phyloP scores from a whole-genome alignment of 2,329 filamentous ascomycete species.

The Pezicula rhizophila region DNA sequence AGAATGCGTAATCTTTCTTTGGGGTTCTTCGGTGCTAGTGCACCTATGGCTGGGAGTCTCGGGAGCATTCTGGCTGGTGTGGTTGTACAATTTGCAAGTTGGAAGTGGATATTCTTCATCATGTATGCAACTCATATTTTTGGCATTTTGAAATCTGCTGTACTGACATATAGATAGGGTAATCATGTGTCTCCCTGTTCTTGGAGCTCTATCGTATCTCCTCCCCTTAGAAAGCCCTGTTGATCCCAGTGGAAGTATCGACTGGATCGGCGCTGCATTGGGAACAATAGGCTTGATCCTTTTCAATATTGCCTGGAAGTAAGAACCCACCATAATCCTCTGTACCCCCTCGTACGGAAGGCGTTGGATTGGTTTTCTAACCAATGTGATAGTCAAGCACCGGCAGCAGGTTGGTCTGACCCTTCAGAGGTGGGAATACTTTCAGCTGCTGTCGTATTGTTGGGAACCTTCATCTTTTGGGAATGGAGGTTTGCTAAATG shows the following conservation, averaged over 20 bases:
- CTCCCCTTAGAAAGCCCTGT: slow-evolving; percentile 5
- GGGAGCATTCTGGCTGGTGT: slow-evolving; percentile 33
- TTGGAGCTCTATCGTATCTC: background rate
- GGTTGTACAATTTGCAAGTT: slow-evolving; percentile 28
- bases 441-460: slow-evolving; percentile 8
- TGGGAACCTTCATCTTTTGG: slow-evolving; percentile 12
- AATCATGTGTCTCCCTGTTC: background rate
- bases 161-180: slow-evolving; percentile 1
- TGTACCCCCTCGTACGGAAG: background rate
- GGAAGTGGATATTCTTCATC: slow-evolving; percentile 30
- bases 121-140: slow-evolving; percentile 1
- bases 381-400: slow-evolving; percentile 13
- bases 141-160: background rate
- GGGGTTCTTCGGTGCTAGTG: slow-evolving; percentile 38
- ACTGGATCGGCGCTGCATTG: slow-evolving; percentile 34
- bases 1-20: slow-evolving; percentile 35
- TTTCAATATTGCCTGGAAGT: slow-evolving; percentile 49
- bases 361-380: background rate
- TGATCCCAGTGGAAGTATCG: slow-evolving; percentile 32
- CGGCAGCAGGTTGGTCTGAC: slow-evolving; percentile 14
- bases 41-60: slow-evolving; percentile 37
- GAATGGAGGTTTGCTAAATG: slow-evolving; percentile 11
- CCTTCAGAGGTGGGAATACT: slow-evolving; percentile 13
- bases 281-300: slow-evolving; percentile 36
- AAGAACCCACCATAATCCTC: background rate